Percentiles rank a stretch among this genome's conserved stretches.
Evolutionary conservation across 192 early-diverging fungal genomes (phyloP).

Genomic region (Gaertneriomyces sp.): DNA sequence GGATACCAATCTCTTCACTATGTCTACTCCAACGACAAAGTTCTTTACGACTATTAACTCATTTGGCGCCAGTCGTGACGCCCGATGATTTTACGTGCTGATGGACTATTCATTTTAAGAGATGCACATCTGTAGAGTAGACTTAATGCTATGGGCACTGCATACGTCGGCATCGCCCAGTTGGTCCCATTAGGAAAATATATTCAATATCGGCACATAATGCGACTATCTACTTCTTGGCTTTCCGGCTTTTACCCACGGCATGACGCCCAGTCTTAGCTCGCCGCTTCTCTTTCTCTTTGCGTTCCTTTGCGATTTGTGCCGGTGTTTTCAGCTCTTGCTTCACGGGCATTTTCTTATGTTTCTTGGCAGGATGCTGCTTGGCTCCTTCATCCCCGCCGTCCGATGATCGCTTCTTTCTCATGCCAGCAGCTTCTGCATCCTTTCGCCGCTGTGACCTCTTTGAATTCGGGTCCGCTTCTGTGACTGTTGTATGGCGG

Average conservation of each 20-base stretch:
- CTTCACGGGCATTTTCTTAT: constrained; percentile 37
- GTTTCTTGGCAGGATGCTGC: constrained; percentile 26
- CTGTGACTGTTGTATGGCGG: constrained; percentile 72
- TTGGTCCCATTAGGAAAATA: no score
- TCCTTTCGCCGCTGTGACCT: constrained; percentile 54
- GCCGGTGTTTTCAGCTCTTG: constrained; percentile 76
- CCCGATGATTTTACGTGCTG: no score
- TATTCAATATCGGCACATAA: no score
- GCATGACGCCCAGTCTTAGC: constrained; percentile 70
- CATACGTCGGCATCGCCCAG: no score
- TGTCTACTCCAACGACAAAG: no score
- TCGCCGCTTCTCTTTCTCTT: constrained; percentile 64
- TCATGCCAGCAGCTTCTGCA: constrained; percentile 31
- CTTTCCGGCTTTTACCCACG: neutral
- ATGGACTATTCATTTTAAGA: no score
- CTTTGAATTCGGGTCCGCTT: constrained; percentile 59
- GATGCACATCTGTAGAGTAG: no score
- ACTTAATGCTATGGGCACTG: no score
- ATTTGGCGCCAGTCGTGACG: no score
- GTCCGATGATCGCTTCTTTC: constrained; percentile 13
- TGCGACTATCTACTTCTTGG: neutral
- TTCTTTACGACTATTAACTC: no score
- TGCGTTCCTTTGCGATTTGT: constrained; percentile 76
- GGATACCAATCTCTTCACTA: no score
- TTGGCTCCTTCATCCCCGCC: constrained; percentile 2